These are phyloP conservation scores for Mortierella antarctica DNA, from an alignment of 192 early-diverging fungal genomes.

Conservation along the genomic window DNA sequence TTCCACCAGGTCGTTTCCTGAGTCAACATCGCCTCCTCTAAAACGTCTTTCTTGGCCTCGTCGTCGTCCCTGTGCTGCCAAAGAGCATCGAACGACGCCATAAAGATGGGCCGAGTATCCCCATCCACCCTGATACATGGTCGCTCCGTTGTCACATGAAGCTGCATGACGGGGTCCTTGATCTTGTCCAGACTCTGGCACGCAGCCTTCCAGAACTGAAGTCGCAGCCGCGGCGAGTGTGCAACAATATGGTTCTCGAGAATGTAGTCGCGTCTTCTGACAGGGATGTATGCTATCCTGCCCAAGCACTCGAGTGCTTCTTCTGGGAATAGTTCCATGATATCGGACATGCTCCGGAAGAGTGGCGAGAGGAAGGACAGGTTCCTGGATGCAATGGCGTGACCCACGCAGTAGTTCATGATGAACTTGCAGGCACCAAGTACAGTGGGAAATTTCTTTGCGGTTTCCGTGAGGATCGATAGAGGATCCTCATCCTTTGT, in stretches of 20 bases:
- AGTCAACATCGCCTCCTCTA: background rate
- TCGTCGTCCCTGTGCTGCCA: background rate
- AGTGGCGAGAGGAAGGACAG: constrained; percentile 18
- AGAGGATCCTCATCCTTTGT: constrained; percentile 2
- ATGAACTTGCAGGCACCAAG: constrained; percentile 2
- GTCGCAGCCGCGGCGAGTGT: constrained; percentile 1
- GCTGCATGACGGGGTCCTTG: constrained; percentile 22
- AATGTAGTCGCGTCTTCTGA: constrained; percentile 4
- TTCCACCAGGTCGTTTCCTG: constrained; percentile 3
- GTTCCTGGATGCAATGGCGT: constrained; percentile 13
- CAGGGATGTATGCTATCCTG: constrained; percentile 21
- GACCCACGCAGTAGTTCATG: constrained; percentile 17
- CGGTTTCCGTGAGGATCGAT: background rate
- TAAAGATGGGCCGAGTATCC: constrained; percentile 3
- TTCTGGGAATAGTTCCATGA: constrained; percentile 24
- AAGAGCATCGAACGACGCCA: constrained; percentile 23
- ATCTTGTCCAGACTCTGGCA: background rate
- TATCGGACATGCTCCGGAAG: constrained; percentile 6
- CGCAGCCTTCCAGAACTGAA: constrained; percentile 16
- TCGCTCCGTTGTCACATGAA: background rate
- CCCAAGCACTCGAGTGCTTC: constrained; percentile 5
- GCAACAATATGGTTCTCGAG: constrained; percentile 9
- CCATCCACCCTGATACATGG: background rate
- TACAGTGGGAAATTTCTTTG: background rate
- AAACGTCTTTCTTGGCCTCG: background rate